Conservation (phyloP, 1,139 yeast species). For the Candida pseudoviswanathii region DNA sequence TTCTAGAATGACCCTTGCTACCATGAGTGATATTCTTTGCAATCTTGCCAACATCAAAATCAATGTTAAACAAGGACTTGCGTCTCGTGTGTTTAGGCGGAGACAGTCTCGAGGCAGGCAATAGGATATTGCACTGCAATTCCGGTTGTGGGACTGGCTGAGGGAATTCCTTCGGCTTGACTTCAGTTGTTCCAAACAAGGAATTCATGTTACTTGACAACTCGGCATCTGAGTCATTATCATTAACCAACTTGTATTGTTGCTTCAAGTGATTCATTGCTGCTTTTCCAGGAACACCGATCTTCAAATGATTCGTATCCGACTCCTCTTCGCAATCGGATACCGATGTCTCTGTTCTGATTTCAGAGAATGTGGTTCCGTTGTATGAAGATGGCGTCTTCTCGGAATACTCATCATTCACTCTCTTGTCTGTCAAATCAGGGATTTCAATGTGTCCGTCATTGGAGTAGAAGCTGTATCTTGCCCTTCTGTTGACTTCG, state of each 20-base stretch:
- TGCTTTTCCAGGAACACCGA: conserved; percentile 37
- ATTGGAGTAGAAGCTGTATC: conserved; percentile 28
- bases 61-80: conserved; percentile 42
- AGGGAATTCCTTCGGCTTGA: background rate
- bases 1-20: conserved; percentile 13
- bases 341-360: conserved; percentile 22
- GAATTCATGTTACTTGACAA: conserved; percentile 19
- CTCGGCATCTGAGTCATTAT: conserved; percentile 29
- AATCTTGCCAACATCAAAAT: conserved; percentile 22
- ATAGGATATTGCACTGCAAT: conserved; percentile 5
- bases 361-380: conserved; percentile 35
- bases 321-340: conserved; percentile 20
- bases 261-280: conserved; percentile 32
- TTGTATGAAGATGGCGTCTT: conserved; percentile 25
- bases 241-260: conserved; percentile 26
- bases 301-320: conserved; percentile 24
- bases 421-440: conserved; percentile 30
- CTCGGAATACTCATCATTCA: conserved; percentile 24
- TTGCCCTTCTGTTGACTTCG: conserved; percentile 19
- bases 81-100: conserved; percentile 43
- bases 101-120: conserved; percentile 16
- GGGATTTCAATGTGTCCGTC: conserved; percentile 50
- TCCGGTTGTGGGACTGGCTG: conserved; percentile 10
- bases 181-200: conserved; percentile 6
- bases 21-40: background rate